Conservation (phyloP, 108 stramenopile genomes). For the Aurantiochytrium sp. region DNA sequence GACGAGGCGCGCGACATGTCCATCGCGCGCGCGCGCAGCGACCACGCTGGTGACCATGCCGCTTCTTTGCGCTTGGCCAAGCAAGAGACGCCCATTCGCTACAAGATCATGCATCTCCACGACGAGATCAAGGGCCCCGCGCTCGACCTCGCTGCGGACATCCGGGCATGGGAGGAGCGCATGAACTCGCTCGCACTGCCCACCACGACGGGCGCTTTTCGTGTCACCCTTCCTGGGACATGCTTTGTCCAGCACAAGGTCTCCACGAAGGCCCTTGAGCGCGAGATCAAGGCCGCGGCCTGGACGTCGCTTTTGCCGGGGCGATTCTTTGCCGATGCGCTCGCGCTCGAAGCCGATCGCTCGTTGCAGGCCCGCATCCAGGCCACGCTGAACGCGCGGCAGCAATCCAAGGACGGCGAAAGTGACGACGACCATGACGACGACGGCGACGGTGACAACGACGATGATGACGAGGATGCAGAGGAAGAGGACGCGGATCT, state of each 20-base stretch:
- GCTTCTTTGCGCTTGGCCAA: neutral
- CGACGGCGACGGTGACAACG: neutral
- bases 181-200: neutral
- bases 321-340: neutral
- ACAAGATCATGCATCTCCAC: neutral
- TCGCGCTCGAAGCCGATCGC: neutral
- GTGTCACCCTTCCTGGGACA: neutral
- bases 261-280: neutral
- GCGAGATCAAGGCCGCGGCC: neutral
- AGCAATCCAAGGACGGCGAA: neutral
- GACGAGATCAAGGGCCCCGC: neutral
- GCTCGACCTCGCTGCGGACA: neutral
- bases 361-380: neutral
- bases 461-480: neutral
- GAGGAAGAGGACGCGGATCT: neutral
- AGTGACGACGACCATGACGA: neutral
- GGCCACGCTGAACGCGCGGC: neutral
- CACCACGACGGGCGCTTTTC: neutral
- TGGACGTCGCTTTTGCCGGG: constrained; percentile 6
- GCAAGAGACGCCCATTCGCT: neutral
- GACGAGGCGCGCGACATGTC: neutral
- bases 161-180: neutral
- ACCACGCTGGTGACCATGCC: neutral
- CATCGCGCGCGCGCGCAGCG: neutral
- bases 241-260: neutral